Evolutionary conservation across 768 basidiomycete genomes (phyloP).

Genomic region (Tephrocybe sp.): DNA sequence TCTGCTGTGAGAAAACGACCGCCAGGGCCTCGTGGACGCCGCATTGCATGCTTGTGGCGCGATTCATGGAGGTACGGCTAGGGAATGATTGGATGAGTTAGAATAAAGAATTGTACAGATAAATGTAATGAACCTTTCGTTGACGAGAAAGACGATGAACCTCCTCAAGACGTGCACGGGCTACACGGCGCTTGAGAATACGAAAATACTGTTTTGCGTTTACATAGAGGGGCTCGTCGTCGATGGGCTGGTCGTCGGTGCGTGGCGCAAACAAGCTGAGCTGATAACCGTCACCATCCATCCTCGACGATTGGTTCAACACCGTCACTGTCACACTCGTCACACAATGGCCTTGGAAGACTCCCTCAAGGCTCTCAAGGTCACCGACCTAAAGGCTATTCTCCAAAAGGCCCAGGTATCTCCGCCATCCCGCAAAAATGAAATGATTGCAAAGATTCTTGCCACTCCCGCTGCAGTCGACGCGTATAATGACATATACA

Average conservation of each 20-base stretch:
- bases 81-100: not conserved
- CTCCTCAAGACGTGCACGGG: slow-evolving; percentile 89
- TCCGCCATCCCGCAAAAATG: slow-evolving; percentile 56
- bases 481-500: slow-evolving; percentile 32
- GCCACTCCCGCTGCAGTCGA: slow-evolving; percentile 52
- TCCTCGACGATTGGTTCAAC: slow-evolving; percentile 42
- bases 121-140: slow-evolving; percentile 65
- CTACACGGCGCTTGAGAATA: slow-evolving; percentile 92
- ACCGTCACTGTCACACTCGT: slow-evolving; percentile 20
- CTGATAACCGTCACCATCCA: slow-evolving; percentile 48
- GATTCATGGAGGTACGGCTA: slow-evolving; percentile 99
- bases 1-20: slow-evolving; percentile 97
- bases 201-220: slow-evolving; percentile 99
- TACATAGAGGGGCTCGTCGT: slow-evolving; percentile 98
- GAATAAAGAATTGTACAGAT: slow-evolving; percentile 3
- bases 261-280: slow-evolving; percentile 26
- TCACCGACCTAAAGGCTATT: slow-evolving; percentile 65
- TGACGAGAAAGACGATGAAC: slow-evolving; percentile 89
- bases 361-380: slow-evolving; percentile 62
- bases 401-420: slow-evolving; percentile 49
- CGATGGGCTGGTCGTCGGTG: slow-evolving; percentile 43
- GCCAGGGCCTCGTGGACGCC: slow-evolving; percentile 93
- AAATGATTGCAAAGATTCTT: slow-evolving; percentile 62
- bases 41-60: slow-evolving; percentile 97
- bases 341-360: slow-evolving; percentile 29